Conservation (phyloP, 2,329 filamentous ascomycete species). For the Fusarium illudens region DNA sequence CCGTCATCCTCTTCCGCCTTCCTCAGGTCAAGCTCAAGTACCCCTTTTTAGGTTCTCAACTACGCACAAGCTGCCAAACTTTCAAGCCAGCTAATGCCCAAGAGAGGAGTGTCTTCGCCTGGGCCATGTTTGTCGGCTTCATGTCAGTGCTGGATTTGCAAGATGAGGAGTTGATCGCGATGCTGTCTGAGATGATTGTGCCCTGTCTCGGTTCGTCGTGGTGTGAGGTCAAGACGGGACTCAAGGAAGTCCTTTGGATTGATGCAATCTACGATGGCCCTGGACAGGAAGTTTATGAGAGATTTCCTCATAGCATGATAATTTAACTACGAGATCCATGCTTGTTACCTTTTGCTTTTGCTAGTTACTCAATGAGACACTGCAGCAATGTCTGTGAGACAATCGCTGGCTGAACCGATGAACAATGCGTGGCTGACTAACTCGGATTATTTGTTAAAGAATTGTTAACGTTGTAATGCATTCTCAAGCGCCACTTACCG, state of each 20-base stretch:
- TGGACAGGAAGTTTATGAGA: background rate
- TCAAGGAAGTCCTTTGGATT: background rate
- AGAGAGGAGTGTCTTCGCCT: background rate
- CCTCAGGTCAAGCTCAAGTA: background rate
- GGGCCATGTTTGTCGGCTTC: background rate
- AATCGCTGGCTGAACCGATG: background rate
- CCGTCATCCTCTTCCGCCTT: background rate
- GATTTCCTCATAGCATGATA: background rate
- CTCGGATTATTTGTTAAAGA: background rate
- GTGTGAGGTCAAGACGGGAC: background rate
- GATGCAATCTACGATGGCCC: background rate
- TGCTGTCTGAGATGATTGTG: background rate
- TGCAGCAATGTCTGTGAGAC: background rate
- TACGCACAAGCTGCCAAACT: background rate
- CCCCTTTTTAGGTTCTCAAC: background rate
- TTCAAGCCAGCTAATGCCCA: background rate
- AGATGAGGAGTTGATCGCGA: background rate
- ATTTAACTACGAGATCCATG: background rate
- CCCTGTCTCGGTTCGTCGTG: background rate
- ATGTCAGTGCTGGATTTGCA: background rate
- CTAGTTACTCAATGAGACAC: too few relatives aligned
- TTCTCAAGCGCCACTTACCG: background rate
- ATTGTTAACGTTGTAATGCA: background rate
- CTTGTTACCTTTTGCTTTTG: background rate
- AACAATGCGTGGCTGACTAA: background rate